phyloP scores from a whole-genome alignment of 768 basidiomycete species.

The Suillus lakei region DNA sequence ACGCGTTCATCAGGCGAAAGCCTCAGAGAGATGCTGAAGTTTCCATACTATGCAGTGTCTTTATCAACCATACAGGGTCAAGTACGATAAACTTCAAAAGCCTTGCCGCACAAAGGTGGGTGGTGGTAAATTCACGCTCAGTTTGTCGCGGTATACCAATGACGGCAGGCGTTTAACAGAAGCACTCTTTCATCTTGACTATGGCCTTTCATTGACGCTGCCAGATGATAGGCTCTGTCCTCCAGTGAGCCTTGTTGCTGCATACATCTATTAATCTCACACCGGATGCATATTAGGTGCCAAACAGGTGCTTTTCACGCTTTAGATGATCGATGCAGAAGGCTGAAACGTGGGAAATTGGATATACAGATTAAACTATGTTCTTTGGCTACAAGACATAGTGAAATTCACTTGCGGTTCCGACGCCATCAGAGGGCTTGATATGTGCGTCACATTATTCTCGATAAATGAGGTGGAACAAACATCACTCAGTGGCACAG shows the following conservation, averaged over 20 bases:
- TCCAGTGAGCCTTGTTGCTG: slow-evolving; percentile 56
- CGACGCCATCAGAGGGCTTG: slow-evolving; percentile 55
- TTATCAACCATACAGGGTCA: slow-evolving; percentile 31
- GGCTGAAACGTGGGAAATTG: neutral
- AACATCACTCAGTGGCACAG: slow-evolving; percentile 72
- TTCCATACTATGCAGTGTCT: slow-evolving; percentile 21
- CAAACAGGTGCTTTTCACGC: slow-evolving; percentile 60
- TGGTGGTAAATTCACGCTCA: slow-evolving; percentile 1
- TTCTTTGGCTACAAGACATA: slow-evolving; percentile 84
- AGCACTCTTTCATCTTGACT: slow-evolving; percentile 78
- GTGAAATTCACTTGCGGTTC: slow-evolving; percentile 35
- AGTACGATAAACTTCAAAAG: slow-evolving; percentile 77
- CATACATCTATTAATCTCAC: neutral
- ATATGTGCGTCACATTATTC: slow-evolving; percentile 59
- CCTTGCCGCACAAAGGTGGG: slow-evolving; percentile 69
- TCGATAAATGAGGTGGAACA: neutral
- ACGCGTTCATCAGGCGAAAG: slow-evolving; percentile 21
- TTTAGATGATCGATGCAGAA: neutral
- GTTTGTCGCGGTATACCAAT: slow-evolving; percentile 10
- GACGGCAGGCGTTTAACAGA: slow-evolving; percentile 72
- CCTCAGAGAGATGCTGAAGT: neutral
- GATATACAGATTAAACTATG: slow-evolving; percentile 73
- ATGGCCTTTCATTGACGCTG: slow-evolving; percentile 61
- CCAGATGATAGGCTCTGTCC: slow-evolving; percentile 84
- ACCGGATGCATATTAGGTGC: slow-evolving; percentile 51